Base-by-base conservation (phyloP, 768 basidiomycete species). In the Goffeauzyma gilvescens region DNA sequence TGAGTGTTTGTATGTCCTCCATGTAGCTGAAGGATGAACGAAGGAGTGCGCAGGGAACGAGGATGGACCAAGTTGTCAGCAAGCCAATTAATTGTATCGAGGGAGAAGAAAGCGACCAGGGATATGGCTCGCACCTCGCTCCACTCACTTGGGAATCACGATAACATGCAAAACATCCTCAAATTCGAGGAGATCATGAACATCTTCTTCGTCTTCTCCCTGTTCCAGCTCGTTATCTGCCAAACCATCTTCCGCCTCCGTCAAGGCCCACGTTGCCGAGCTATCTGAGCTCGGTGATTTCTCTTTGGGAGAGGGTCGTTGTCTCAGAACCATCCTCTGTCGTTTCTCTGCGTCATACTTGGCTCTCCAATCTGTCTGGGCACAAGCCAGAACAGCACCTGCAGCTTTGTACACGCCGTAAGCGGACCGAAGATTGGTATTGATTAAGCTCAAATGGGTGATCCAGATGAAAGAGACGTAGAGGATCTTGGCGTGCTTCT, bases 161-260 rank as follows among this genome's bases (percentile, higher is more conserved):
- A 55, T 55, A n/a, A 52, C 37, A 38, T 55, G 53, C 32, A 47
- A 34, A 7, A 55, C 50, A 32, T 46, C 45, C 25, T 55, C 53
- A 40, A 50, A 52, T 12, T 45, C 23, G n/a, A 52, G 42, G n/a
- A n/a, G n/a, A n/a, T n/a, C n/a, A n/a, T n/a, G n/a, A n/a, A n/a
- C n/a, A n/a, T n/a, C n/a, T n/a, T n/a, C n/a, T n/a, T n/a, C n/a
- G n/a, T n/a, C n/a, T n/a, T n/a, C n/a, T n/a, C n/a, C n/a, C n/a
- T n/a, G n/a, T n/a, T n/a, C n/a, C n/a, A n/a, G n/a, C n/a, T n/a
- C n/a, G n/a, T n/a, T n/a, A n/a, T n/a, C n/a, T n/a, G n/a, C n/a
- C n/a, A n/a, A n/a, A n/a, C n/a, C n/a, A n/a, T n/a, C n/a, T n/a
- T n/a, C n/a, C n/a, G n/a, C n/a, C n/a, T n/a, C n/a, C n/a, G n/a